Conservation (phyloP, 768 basidiomycete genomes). For the Mycena kentingensis region DNA sequence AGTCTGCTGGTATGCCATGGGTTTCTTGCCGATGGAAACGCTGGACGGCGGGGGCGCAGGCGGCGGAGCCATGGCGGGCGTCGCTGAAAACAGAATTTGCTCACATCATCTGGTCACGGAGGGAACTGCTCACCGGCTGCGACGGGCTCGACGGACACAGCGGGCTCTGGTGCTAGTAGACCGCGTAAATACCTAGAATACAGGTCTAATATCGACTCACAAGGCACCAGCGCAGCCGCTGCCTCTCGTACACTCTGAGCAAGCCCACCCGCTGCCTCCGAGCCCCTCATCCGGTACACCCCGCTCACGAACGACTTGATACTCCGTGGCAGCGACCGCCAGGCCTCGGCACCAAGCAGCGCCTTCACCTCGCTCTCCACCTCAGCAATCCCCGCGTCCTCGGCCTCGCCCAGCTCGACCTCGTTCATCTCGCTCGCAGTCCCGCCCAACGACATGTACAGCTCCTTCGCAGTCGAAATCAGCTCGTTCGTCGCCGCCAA, state of each 20-base stretch:
- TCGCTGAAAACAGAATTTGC: background rate
- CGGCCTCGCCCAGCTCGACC: background rate
- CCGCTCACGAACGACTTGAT: background rate
- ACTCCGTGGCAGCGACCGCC: conserved; percentile 12
- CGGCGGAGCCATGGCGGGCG: conserved; percentile 23
- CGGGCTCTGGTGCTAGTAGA: too few relatives aligned
- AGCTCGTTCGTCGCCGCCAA: conserved; percentile 57
- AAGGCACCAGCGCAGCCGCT: conserved; percentile 10
- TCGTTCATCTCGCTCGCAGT: conserved; percentile 4
- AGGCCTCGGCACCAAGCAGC: background rate
- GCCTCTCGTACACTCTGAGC: conserved; percentile 10
- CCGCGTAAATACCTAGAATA: background rate
- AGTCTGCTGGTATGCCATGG: conserved; percentile 72
- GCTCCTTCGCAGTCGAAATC: conserved; percentile 60
- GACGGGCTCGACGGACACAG: background rate
- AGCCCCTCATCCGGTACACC: background rate
- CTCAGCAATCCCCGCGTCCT: background rate
- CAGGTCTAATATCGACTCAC: too few relatives aligned
- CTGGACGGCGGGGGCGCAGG: conserved; percentile 63
- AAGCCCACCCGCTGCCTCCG: background rate
- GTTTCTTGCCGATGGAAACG: conserved; percentile 89
- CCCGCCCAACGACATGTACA: conserved; percentile 42
- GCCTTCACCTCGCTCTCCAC: background rate
- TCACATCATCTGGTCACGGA: too few relatives aligned
- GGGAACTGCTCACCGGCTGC: background rate